Base-by-base conservation (phyloP, 2,329 filamentous ascomycete species). In the Microsporum ferrugineum region DNA sequence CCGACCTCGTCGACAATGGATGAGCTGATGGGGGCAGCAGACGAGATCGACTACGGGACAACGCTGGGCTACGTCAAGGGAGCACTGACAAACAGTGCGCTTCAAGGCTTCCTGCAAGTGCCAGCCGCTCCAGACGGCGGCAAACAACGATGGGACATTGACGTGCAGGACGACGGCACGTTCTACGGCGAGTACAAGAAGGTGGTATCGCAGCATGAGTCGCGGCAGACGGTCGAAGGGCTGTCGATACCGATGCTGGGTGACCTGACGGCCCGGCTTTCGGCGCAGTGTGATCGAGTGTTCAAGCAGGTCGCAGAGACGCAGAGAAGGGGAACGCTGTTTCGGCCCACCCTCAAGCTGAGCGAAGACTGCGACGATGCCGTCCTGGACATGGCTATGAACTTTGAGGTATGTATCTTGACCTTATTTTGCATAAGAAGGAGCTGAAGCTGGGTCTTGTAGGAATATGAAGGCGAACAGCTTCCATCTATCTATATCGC, bases 41-140 rank as follows among this genome's bases (percentile, higher is more conserved):
- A 87, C 0, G 83, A 84, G 0, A 83, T 95, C 63, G 88, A 95
- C 65, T 82, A 88, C 57, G 78, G 79, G 14, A 85, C 85, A 61
- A 84, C 95, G 0, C 73, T 96, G 6, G 80, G 83, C 0, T 96
- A 96, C 69, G 88, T 97, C 41, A 82, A 87, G 65, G 82, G 82
- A 33, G 85, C 86, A 39, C 78, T 95, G 65, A 81, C 79, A 0
- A 78, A 79, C 38, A 91, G 86, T 66, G 85, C 84, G 3, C 75
- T 95, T 2, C 78, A 79, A 27, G 72, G 80, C 6, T 89, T 84
- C 67, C 82, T 78, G 58, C 71, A 72, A 57, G 71, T 75, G 5
- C 65, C 71, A 10, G 4, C 39, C 5, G 69, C 71, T 29, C 65
- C 65, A 10, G 89, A 57, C 74, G 75, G 60, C 0, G 71, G 68